These are phyloP conservation scores for Aureobasidium sp. DNA, from an alignment of 2,329 filamentous ascomycete species.

Conservation along the genomic window DNA sequence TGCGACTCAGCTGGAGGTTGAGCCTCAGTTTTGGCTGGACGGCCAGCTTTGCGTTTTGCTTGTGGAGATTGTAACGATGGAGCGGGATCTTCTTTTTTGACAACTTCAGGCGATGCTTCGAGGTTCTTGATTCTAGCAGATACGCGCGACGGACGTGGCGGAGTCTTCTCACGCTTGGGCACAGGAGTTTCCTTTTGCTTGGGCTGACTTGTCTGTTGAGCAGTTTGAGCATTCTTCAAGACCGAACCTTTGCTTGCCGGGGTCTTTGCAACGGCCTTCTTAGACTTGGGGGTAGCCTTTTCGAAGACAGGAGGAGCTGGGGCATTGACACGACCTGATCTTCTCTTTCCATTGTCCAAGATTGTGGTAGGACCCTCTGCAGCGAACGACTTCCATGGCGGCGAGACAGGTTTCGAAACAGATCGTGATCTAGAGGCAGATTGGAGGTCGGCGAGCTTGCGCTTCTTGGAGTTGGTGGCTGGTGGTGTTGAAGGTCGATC, in stretches of 20 bases:
- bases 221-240: slow-evolving; percentile 3
- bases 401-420: slow-evolving; percentile 31
- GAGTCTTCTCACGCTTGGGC: slow-evolving; percentile 1
- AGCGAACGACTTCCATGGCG: slow-evolving; percentile 84
- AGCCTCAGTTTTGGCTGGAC: neutral
- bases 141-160: slow-evolving; percentile 4
- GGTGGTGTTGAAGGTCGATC: neutral
- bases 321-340: slow-evolving; percentile 52
- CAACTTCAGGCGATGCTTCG: neutral
- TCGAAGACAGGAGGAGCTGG: slow-evolving; percentile 29
- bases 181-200: slow-evolving; percentile 4
- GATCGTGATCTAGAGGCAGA: slow-evolving; percentile 25
- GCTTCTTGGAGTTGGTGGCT: slow-evolving; percentile 49
- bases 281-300: neutral
- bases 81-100: slow-evolving; percentile 2
- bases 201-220: neutral
- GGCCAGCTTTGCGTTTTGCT: slow-evolving; percentile 11
- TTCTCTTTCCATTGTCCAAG: slow-evolving; percentile 54
- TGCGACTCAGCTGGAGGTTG: neutral
- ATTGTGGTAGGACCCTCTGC: slow-evolving; percentile 86
- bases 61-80: neutral
- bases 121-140: slow-evolving; percentile 6
- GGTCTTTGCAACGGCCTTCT: neutral
- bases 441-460: slow-evolving; percentile 42
- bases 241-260: neutral